Base-by-base conservation (phyloP, 306 rosid genomes). In the Begonia peltatifolia region DNA sequence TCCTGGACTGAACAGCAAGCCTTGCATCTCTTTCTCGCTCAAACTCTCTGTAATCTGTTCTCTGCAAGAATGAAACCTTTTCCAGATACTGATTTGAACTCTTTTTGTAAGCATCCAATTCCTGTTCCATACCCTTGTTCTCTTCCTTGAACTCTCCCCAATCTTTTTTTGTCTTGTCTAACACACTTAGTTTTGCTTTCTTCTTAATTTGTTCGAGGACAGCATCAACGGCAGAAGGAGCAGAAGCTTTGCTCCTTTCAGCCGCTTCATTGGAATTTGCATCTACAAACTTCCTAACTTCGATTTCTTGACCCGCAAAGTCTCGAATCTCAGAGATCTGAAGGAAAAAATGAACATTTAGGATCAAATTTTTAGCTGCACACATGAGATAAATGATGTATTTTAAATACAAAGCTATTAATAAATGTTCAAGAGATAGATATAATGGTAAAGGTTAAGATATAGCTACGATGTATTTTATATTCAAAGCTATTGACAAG, bases 61-160 rank as follows among this genome's bases (percentile, higher is more conserved):
- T 90, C 70, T 86, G 88, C 80, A 92, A 74, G 72, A 92, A 92
- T 15, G 87, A 81, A 55, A 86, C 94, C 71, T 58, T 83, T 0
- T 86, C 96, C 56, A 92, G 79, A 74, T 92, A 92, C 67, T 92
- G 94, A 56, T 92, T 86, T 49, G 96, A 86, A 72, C 99, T 92
- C 82, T 83, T 92, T 71, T 92, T 92, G 79, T 86, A 92, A 43
- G 96, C 88, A 73, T 86, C 99, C 76, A 92, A 80, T 70, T 92
- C 93, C 0, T 71, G 79, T 55, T 86, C 99, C 74, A 86, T 18
- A 23, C 92, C 84, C 63, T 64, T 82, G 42, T 74, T 80, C 68
- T 90, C 99, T 50, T 73, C 99, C 78, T 92, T 92, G 58, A 59
- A 92, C 79, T 83, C 99, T 51, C 99, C 99, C 99, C 99, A 92